Conservation (phyloP, 768 basidiomycete species). For the Gloeostereum incarnatum region DNA sequence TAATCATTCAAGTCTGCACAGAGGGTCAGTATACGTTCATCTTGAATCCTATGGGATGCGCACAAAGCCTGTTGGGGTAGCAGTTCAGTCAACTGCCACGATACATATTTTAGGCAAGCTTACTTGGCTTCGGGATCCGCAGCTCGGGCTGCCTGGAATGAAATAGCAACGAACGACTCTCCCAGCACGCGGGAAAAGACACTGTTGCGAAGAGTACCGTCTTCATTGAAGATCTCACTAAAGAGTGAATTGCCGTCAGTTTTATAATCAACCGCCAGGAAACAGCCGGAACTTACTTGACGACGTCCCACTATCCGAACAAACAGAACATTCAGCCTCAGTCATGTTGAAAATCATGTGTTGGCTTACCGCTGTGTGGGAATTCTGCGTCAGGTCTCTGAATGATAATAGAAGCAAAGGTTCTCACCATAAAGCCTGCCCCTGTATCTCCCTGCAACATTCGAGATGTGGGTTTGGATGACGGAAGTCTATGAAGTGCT, state of each 20-base stretch:
- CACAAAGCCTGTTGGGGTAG: no score
- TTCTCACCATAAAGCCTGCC: conserved; percentile 34
- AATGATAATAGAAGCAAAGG: neutral
- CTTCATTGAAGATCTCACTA: conserved; percentile 44
- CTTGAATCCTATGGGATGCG: no score
- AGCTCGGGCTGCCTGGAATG: conserved; percentile 41
- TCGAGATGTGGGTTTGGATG: conserved; percentile 37
- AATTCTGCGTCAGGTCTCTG: neutral
- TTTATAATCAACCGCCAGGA: no score
- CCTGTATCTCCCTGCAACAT: conserved; percentile 33
- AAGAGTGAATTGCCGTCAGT: no score
- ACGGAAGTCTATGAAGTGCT: conserved; percentile 34
- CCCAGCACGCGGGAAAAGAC: conserved; percentile 44
- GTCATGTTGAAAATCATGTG: neutral
- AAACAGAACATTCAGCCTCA: neutral
- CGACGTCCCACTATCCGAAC: conserved; percentile 52
- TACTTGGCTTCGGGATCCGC: conserved; percentile 41
- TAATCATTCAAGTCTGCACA: conserved; percentile 39
- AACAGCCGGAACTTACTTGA: conserved; percentile 40
- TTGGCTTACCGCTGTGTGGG: conserved; percentile 9
- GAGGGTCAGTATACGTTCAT: no score
- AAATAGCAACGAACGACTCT: conserved; percentile 38
- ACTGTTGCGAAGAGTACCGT: conserved; percentile 34
- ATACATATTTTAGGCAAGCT: no score
- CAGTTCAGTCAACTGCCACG: no score